Evolutionary conservation across 139 green algal species (phyloP).

Genomic region (Zygnema cylindricum): DNA sequence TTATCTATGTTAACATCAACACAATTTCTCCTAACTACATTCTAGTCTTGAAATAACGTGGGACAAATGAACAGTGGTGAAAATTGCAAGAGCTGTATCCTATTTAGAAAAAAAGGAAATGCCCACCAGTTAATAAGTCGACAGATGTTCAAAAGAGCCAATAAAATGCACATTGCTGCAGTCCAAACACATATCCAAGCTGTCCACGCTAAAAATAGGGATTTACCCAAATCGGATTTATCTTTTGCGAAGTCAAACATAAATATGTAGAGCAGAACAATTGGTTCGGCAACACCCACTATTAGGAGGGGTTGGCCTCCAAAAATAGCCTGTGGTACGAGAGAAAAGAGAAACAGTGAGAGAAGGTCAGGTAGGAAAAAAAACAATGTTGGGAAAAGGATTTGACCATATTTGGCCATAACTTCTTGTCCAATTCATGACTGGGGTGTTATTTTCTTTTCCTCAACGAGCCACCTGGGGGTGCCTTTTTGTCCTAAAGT

Average conservation of each 20-base stretch:
- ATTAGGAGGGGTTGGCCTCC: conserved; percentile 91
- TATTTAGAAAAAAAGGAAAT: too few relatives aligned
- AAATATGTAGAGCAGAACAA: conserved; percentile 83
- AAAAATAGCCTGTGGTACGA: conserved; percentile 65
- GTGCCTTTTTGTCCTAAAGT: too few relatives aligned
- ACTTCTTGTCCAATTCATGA: too few relatives aligned
- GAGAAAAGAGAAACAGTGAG: background rate
- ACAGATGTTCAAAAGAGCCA: conserved; percentile 71
- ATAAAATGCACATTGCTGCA: conserved; percentile 69
- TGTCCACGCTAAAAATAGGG: conserved; percentile 76
- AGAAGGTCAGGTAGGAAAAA: background rate
- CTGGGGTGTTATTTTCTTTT: too few relatives aligned
- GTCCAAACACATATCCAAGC: conserved; percentile 82
- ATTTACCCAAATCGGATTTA: conserved; percentile 2
- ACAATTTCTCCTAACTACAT: too few relatives aligned
- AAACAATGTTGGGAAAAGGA: too few relatives aligned
- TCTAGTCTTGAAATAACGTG: too few relatives aligned
- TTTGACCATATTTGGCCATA: too few relatives aligned
- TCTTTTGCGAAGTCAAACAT: conserved; percentile 73
- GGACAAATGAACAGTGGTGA: too few relatives aligned
- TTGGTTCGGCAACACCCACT: conserved; percentile 89
- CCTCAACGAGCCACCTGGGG: too few relatives aligned
- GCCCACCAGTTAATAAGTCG: background rate
- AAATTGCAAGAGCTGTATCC: too few relatives aligned
- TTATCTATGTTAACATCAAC: too few relatives aligned